These are phyloP conservation scores for Alternaria consortialis DNA, from an alignment of 2,329 filamentous ascomycete genomes.

Conservation along the genomic window DNA sequence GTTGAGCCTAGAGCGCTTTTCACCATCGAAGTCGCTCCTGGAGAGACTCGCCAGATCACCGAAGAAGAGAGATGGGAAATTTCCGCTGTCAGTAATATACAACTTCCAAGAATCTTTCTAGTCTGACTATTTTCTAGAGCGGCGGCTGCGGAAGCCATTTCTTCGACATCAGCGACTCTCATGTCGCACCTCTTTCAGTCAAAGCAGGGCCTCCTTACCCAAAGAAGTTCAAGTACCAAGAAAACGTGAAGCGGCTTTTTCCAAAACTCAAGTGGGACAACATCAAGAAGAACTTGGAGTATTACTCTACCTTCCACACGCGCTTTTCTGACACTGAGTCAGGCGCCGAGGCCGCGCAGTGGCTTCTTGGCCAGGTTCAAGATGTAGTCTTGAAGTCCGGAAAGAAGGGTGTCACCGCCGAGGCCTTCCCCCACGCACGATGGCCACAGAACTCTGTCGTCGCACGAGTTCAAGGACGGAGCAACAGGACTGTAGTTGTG, in stretches of 20 bases:
- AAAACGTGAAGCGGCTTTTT: background rate
- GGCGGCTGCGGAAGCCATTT: constrained; percentile 26
- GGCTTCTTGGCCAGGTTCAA: constrained; percentile 79
- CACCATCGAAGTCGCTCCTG: constrained; percentile 25
- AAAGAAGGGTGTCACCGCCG: background rate
- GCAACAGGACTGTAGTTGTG: constrained; percentile 82
- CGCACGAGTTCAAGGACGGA: constrained; percentile 84
- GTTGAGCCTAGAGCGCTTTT: background rate
- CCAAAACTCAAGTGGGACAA: constrained; percentile 14
- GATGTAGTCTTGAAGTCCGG: constrained; percentile 72
- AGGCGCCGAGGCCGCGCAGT: constrained; percentile 83
- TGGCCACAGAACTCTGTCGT: constrained; percentile 80
- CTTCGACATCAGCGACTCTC: constrained; percentile 36
- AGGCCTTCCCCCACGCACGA: background rate
- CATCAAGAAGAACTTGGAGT: constrained; percentile 6
- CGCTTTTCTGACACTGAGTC: constrained; percentile 33
- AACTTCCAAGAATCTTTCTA: background rate
- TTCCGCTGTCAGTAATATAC: constrained; percentile 15
- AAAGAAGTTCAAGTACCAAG: constrained; percentile 3
- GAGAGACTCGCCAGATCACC: constrained; percentile 25
- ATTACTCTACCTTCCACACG: constrained; percentile 34
- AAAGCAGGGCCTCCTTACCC: constrained; percentile 33
- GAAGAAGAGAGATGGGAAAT: constrained; percentile 27
- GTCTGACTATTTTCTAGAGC: background rate
- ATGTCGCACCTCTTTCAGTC: constrained; percentile 25